Percentiles rank a stretch among this genome's conserved stretches.
phyloP scores from a whole-genome alignment of 176 grass and related monocot species.

The Carex myosuroides region DNA sequence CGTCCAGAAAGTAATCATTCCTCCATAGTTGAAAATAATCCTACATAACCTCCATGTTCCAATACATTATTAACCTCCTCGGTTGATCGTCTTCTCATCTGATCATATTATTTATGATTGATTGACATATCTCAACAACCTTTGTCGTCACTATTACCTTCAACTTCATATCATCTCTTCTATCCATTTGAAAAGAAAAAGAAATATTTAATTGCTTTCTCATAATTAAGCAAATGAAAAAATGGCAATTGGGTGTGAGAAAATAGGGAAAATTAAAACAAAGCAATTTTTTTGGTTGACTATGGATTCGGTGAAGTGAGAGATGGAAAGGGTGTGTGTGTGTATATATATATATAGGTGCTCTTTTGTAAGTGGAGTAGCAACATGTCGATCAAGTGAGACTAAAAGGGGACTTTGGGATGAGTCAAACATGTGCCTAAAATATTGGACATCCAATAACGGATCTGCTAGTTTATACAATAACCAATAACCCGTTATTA shows the following conservation, averaged over 20 bases:
- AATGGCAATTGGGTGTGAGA: background rate
- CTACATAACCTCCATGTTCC: background rate
- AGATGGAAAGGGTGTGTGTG: background rate
- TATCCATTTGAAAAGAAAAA: background rate
- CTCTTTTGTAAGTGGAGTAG: background rate
- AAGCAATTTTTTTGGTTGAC: background rate
- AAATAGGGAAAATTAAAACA: background rate
- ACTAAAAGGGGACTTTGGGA: background rate
- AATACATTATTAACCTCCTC: background rate
- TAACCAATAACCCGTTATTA: background rate
- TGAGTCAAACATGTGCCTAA: background rate
- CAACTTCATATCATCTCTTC: conserved; percentile 23
- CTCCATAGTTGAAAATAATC: conserved; percentile 18
- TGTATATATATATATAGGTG: background rate
- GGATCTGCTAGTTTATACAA: background rate
- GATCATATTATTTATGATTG: background rate
- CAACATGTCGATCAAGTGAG: background rate
- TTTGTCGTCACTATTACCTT: conserved; percentile 38
- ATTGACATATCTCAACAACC: background rate
- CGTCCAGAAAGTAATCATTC: background rate
- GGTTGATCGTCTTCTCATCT: background rate
- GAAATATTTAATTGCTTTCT: background rate
- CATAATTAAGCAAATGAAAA: background rate
- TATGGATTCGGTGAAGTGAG: background rate
- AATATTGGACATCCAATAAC: background rate